Evolutionary conservation across 1,284 basidiomycete species (phyloP), one percentile per base, ranked within the genome.

Genomic region (Ceratobasidium papillatum): DNA sequence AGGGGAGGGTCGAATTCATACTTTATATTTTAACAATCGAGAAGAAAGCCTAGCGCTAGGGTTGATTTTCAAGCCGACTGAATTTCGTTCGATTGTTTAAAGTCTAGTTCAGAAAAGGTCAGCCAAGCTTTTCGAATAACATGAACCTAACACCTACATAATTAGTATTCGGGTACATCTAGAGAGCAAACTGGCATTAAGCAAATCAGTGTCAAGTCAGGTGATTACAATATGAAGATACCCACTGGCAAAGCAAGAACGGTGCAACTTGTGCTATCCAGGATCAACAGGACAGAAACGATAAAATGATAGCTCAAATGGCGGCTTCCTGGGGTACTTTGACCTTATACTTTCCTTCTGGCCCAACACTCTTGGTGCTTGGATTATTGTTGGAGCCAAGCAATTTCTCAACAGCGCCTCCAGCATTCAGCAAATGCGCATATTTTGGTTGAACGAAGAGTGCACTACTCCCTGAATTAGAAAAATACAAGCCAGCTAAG

Each of bases 381-480:
- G 66, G 49, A 41, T n/a, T 59, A 14, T 59, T 43, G 27, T 52
- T 52, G 4, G 66, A n/a, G 34, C 66, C 66, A n/a, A 71, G 54
- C 7, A 71, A 14, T 52, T 71, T 71, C n/a, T 71, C 36, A 22
- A 71, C 34, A n/a, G 54, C 64, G 12, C 65, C 80, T 5, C 80
- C 80, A 41, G 82, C 87, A 78, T 88, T 88, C 47, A 95, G 84
- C 63, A 94, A 86, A 78, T 89, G 89, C 0, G 94, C 92, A 80
- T 94, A 94, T 78, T 88, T 89, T 5, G 94, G 94, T 80, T 96
- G 94, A 22, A 96, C 88, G 79, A 95, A 96, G 66, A 90, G 85
- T 0, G 88, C 92, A 0, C 91, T 92, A 72, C 25, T 43, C 22
- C 36, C 27, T 52, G 22, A 56, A 34, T 14, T 54, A 47, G 19